Evolutionary conservation across 2,329 filamentous ascomycete genomes (phyloP).

Genomic region (Alternaria postmessia): DNA sequence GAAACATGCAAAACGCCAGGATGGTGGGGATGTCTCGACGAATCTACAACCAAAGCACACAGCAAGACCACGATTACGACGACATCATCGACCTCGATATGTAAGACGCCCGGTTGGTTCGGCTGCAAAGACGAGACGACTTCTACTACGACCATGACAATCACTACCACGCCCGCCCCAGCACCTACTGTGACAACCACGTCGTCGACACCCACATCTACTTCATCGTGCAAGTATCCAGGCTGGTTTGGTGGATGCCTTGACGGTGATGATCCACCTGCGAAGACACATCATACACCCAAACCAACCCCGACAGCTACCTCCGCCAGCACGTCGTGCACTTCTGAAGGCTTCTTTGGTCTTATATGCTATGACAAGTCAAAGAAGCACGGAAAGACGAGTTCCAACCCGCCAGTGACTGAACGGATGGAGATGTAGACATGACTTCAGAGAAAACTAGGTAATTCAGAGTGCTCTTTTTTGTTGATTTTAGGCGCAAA

Average conservation of each 20-base stretch:
- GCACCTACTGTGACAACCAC: conserved; percentile 45
- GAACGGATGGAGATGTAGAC: conserved; percentile 41
- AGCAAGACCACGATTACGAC: conserved; percentile 57
- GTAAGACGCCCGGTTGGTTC: conserved; percentile 70
- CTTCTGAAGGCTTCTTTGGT: conserved; percentile 40
- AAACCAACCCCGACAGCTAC: conserved; percentile 26
- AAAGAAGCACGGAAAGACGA: conserved; percentile 24
- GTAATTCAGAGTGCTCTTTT: not conserved
- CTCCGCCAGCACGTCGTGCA: conserved; percentile 30
- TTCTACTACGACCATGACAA: conserved; percentile 41
- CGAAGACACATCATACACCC: conserved; percentile 26
- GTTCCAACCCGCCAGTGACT: conserved; percentile 8
- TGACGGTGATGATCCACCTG: conserved; percentile 58
- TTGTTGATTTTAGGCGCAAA: conserved; percentile 2
- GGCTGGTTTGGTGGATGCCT: conserved; percentile 61
- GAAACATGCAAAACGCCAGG: conserved; percentile 90
- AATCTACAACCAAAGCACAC: conserved; percentile 62
- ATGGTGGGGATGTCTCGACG: conserved; percentile 85
- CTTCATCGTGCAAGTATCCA: conserved; percentile 53
- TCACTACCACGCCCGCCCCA: conserved; percentile 35
- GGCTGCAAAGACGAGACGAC: conserved; percentile 66
- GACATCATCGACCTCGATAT: conserved; percentile 48
- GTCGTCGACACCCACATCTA: conserved; percentile 40
- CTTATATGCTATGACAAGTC: conserved; percentile 42
- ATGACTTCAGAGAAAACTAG: not conserved